phyloP scores from a whole-genome alignment of 345 rosid species.

The Rhizophora mangle region DNA sequence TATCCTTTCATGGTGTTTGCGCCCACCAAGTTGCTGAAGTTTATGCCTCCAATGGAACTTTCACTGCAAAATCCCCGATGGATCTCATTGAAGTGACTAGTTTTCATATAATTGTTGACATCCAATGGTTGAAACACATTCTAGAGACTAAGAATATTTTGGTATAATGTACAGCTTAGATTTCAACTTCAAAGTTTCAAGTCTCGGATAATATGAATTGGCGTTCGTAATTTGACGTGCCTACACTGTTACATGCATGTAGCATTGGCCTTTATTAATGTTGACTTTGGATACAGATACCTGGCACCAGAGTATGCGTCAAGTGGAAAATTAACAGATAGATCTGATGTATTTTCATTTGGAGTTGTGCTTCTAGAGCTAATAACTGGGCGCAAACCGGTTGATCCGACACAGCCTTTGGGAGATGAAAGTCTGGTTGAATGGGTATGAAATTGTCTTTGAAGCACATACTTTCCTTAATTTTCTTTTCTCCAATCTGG shows the following conservation, averaged over 20 bases:
- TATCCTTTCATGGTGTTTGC: no score
- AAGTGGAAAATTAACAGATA: slow-evolving; percentile 90
- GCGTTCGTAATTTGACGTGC: no score
- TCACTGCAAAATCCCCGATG: no score
- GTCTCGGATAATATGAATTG: not conserved
- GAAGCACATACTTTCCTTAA: not conserved
- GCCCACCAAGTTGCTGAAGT: no score
- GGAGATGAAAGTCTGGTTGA: slow-evolving; percentile 99
- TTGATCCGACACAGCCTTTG: slow-evolving; percentile 70
- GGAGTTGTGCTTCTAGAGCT: slow-evolving; percentile 97
- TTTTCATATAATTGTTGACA: no score
- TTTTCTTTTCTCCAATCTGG: not conserved
- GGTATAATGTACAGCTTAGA: not conserved
- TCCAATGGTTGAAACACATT: no score
- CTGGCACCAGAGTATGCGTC: slow-evolving; percentile 96
- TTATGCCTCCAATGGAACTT: no score
- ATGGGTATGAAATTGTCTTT: slow-evolving; percentile 57
- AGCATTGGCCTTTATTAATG: not conserved
- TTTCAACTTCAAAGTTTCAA: not conserved
- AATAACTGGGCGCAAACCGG: slow-evolving; percentile 89
- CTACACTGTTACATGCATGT: no score
- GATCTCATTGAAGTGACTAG: no score
- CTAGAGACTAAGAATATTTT: no score
- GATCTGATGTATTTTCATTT: slow-evolving; percentile 93
- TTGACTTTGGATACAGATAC: slow-evolving; percentile 49